Base-by-base conservation (phyloP, 2,329 filamentous ascomycete species). In the Fusarium haematococcum region DNA sequence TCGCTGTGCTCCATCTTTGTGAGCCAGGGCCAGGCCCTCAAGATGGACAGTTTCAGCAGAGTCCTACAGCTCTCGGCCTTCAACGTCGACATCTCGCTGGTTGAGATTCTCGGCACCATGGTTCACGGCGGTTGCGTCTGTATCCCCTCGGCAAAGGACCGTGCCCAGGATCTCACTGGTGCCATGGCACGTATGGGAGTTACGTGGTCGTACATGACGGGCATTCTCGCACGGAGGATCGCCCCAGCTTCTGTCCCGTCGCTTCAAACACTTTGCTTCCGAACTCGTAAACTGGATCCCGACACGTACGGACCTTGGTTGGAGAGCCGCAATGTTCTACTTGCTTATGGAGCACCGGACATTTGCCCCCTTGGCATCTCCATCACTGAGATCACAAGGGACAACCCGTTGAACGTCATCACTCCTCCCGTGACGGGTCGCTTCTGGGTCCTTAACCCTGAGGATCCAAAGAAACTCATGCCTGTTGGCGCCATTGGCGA, bases 81-180 rank as follows among this genome's bases (percentile, higher is more conserved):
- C 71, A 87, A 86, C 4, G 88, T 89, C 35, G 88, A 91, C 58
- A 84, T 86, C 3, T 86, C 85, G 13, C 80, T 91, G 0, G 77
- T 86, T 0, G 89, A 91, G 70, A 85, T 87, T 1, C 81, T 91
- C 7, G 84, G 86, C 2, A 85, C 88, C 0, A 81, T 92, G 4
- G 83, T 88, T 10, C 81, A 86, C 30, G 91, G 91, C 23, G 90
- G 88, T 0, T 91, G 88, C 63, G 84, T 92, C 7, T 92, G 90
- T 68, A 83, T 92, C 0, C 90, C 91, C 0, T 85, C 86, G 7
- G 81, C 86, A 1, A 79, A 84, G 6, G 86, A 90, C 65, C 81
- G 87, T 18, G 78, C 87, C 37, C 84, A 86, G 63, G 85, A 90
- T 63, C 81, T 91, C 5, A 80, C 84, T 2, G 86, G 84, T 2